A percentile compares a stretch with the other conserved stretches of the same genome.
Conservation (phyloP, 345 rosid genomes). For the Eucalyptus erythrocorys region DNA sequence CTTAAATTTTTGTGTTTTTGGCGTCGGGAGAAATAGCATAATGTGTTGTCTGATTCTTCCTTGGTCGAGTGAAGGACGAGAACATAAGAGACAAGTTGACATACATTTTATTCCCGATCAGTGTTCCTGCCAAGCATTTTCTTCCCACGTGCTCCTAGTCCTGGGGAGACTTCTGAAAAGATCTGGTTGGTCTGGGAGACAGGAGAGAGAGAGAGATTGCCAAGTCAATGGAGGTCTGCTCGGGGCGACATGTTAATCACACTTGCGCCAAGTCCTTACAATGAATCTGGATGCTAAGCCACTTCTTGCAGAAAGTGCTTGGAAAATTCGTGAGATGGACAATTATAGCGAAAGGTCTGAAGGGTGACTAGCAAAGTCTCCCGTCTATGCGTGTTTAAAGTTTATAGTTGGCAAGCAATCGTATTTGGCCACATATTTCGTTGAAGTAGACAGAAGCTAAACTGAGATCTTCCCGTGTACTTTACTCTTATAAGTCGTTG, state of each 20-base stretch:
- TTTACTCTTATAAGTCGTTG: neutral
- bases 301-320: neutral
- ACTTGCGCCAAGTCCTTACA: neutral
- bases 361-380: neutral
- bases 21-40: neutral
- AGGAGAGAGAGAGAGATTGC: neutral
- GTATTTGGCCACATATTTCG: neutral
- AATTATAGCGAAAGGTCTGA: neutral
- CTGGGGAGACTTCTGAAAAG: neutral
- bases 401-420: neutral
- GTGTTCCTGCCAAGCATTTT: neutral
- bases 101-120: neutral
- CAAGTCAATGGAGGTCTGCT: neutral
- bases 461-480: neutral
- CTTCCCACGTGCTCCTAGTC: neutral
- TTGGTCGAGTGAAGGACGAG: neutral
- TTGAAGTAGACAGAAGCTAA: neutral
- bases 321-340: neutral
- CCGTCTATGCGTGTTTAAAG: neutral
- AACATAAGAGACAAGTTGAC: neutral
- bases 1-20: neutral
- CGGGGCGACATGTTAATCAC: neutral
- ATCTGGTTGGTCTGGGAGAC: neutral
- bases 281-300: neutral
- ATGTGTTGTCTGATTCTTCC: neutral